phyloP scores from a whole-genome alignment of 192 early-diverging fungal species.

The Coemansia sp. region DNA sequence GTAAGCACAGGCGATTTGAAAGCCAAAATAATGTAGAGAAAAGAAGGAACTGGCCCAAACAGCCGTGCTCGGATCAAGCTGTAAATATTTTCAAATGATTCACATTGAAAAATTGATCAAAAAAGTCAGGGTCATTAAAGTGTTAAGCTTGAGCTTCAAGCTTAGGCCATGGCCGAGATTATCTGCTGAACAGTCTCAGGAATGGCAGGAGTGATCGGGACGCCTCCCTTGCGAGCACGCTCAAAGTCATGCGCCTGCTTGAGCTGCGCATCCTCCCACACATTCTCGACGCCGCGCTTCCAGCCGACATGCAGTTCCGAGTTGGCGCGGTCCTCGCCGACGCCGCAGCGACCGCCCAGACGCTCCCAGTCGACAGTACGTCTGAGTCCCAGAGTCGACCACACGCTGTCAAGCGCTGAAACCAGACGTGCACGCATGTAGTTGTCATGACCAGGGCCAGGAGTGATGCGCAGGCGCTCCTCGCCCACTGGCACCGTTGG shows the following conservation, averaged over 20 bases:
- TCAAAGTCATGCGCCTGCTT: slow-evolving; percentile 46
- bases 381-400: slow-evolving; percentile 82
- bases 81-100: background rate
- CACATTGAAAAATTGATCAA: background rate
- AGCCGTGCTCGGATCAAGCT: background rate
- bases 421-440: slow-evolving; percentile 84
- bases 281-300: slow-evolving; percentile 49
- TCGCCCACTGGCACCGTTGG: slow-evolving; percentile 93
- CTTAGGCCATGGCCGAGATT: slow-evolving; percentile 3
- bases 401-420: slow-evolving; percentile 77
- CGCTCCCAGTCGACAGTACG: slow-evolving; percentile 81
- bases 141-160: background rate
- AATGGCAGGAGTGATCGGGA: slow-evolving; percentile 36
- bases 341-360: slow-evolving; percentile 84
- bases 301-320: slow-evolving; percentile 48
- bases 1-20: background rate
- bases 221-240: slow-evolving; percentile 45
- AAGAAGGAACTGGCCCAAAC: background rate
- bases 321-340: slow-evolving; percentile 60
- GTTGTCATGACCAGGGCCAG: slow-evolving; percentile 87
- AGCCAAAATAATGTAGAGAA: background rate
- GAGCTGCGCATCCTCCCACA: slow-evolving; percentile 52
- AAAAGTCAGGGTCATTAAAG: background rate
- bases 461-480: slow-evolving; percentile 97
- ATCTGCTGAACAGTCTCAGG: slow-evolving; percentile 47